Conservation (phyloP, 306 rosid genomes). For the Betula pendula region DNA sequence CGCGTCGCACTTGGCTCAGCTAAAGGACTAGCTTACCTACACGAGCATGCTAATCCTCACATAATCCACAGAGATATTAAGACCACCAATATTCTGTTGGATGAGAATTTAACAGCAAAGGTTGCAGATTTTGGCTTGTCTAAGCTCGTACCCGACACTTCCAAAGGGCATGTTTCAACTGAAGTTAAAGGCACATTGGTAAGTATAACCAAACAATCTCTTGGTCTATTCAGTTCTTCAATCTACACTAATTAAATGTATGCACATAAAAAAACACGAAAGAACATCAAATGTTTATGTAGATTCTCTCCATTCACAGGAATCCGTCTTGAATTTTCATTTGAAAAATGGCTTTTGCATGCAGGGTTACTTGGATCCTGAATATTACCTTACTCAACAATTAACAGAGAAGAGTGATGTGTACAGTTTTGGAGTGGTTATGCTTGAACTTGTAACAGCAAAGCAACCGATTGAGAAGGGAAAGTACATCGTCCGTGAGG, state of each 20-base stretch:
- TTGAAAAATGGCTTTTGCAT: background rate
- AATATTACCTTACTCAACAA: conserved; percentile 93
- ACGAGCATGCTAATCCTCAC: conserved; percentile 95
- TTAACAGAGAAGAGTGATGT: conserved; percentile 88
- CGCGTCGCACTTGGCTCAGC: conserved; percentile 92
- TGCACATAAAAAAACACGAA: too few species aligned
- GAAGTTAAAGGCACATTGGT: conserved; percentile 97
- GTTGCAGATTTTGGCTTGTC: conserved; percentile 99
- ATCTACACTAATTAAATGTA: too few species aligned
- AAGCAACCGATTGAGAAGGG: conserved; percentile 89
- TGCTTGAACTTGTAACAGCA: conserved; percentile 81
- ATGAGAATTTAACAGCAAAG: conserved; percentile 78
- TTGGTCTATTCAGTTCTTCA: background rate
- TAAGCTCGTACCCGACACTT: conserved; percentile 71
- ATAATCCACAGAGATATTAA: conserved; percentile 94
- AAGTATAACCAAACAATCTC: conserved; percentile 25
- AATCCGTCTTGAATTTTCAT: background rate
- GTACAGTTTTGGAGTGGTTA: conserved; percentile 89
- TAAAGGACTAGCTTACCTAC: conserved; percentile 91
- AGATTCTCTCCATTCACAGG: background rate
- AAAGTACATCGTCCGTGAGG: conserved; percentile 80
- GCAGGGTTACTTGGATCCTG: conserved; percentile 96
- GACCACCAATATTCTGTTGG: conserved; percentile 75
- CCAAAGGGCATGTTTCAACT: conserved; percentile 84
- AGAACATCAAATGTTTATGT: too few species aligned